Evolutionary conservation across 148 eudicot species (phyloP).

Genomic region (Dianthus caryophyllus): DNA sequence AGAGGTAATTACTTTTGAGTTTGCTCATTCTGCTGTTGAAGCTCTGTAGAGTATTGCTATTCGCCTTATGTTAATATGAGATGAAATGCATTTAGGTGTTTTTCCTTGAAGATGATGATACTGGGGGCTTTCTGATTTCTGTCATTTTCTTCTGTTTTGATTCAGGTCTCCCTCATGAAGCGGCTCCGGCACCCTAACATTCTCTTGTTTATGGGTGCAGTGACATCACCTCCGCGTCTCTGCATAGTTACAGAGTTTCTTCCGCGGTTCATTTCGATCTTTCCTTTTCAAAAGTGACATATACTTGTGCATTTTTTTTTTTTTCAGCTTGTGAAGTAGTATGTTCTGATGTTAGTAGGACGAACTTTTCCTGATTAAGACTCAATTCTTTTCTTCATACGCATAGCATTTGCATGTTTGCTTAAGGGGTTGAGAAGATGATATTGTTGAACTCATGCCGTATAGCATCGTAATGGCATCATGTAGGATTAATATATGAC

Average conservation of each 20-base stretch:
- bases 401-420: too few species aligned
- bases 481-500: slow-evolving; percentile 3
- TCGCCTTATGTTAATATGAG: background rate
- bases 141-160: slow-evolving; percentile 1
- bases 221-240: slow-evolving; percentile 85
- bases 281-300: background rate
- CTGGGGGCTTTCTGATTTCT: background rate
- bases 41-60: slow-evolving; percentile 4
- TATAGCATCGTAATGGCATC: too few species aligned
- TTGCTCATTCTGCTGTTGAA: background rate
- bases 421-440: background rate
- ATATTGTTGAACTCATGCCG: too few species aligned
- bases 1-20: slow-evolving; percentile 46
- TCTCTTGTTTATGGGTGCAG: slow-evolving; percentile 97
- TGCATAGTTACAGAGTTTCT: slow-evolving; percentile 96
- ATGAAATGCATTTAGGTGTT: background rate
- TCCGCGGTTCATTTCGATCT: slow-evolving; percentile 63
- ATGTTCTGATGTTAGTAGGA: background rate
- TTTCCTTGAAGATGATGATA: background rate
- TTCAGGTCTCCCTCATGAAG: slow-evolving; percentile 95
- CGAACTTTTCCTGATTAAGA: background rate
- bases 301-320: background rate
- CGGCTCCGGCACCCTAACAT: slow-evolving; percentile 96
- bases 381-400: background rate
- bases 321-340: background rate